Percentiles rank a stretch among this genome's conserved stretches.
phyloP scores from a whole-genome alignment of 106 monocot genomes.

The Apostasia ramifera region DNA sequence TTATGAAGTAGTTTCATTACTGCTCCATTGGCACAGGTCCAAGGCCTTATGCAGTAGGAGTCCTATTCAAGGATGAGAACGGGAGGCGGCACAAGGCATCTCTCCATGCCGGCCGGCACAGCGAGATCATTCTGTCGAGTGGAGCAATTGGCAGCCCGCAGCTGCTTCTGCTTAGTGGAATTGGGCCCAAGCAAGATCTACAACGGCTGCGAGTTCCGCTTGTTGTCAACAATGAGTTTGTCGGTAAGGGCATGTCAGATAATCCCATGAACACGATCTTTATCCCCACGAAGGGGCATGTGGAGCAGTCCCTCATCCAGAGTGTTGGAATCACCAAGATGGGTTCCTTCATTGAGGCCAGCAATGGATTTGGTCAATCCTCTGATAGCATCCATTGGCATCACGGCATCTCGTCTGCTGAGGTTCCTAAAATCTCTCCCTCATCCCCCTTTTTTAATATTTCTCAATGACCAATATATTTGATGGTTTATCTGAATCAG shows the following conservation, averaged over 20 bases:
- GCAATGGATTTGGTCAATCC: constrained; percentile 88
- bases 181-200: constrained; percentile 64
- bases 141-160: constrained; percentile 89
- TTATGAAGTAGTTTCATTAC: neutral
- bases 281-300: constrained; percentile 56
- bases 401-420: constrained; percentile 95
- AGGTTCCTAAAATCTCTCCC: constrained; percentile 28
- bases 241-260: constrained; percentile 78
- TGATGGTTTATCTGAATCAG: constrained; percentile 17
- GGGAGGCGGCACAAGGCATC: constrained; percentile 36
- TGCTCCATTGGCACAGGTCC: constrained; percentile 11
- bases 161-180: constrained; percentile 76
- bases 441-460: neutral
- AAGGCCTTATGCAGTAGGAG: constrained; percentile 39
- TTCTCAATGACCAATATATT: neutral
- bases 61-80: constrained; percentile 50
- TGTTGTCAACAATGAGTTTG: constrained; percentile 43
- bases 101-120: constrained; percentile 7
- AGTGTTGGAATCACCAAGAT: constrained; percentile 83
- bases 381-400: constrained; percentile 82
- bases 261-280: constrained; percentile 96
- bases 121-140: constrained; percentile 70
- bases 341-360: constrained; percentile 92
- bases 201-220: constrained; percentile 33
- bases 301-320: constrained; percentile 80